Evolutionary conservation across 208 protist genomes (phyloP).

Genomic region (Leishmania tarentolae): DNA sequence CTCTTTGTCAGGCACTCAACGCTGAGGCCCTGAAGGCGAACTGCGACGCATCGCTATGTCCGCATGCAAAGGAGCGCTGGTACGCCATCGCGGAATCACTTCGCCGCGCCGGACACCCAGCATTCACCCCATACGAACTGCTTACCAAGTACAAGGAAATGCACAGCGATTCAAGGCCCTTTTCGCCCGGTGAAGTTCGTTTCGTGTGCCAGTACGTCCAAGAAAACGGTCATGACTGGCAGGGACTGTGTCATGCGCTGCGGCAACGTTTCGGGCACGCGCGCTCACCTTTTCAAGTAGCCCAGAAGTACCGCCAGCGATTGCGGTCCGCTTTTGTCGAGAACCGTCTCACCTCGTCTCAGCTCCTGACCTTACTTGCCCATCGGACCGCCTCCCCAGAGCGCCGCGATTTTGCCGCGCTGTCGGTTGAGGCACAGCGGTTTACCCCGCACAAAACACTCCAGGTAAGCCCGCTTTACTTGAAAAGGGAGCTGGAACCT

Average conservation of each 20-base stretch:
- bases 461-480: slow-evolving; percentile 19
- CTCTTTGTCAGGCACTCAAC: neutral
- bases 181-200: slow-evolving; percentile 29
- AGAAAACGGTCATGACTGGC: slow-evolving; percentile 33
- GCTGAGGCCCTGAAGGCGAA: slow-evolving; percentile 1
- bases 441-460: slow-evolving; percentile 12
- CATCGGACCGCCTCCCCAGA: neutral
- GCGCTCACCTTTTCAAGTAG: slow-evolving; percentile 47
- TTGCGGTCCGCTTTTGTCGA: slow-evolving; percentile 29
- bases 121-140: slow-evolving; percentile 13
- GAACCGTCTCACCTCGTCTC: slow-evolving; percentile 6
- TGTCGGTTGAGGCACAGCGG: slow-evolving; percentile 17
- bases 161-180: neutral
- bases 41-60: neutral
- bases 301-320: slow-evolving; percentile 39
- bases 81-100: slow-evolving; percentile 5
- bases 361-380: slow-evolving; percentile 5
- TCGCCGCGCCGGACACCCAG: neutral
- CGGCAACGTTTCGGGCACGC: slow-evolving; percentile 14
- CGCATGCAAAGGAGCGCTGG: slow-evolving; percentile 5
- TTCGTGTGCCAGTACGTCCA: slow-evolving; percentile 25
- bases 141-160: slow-evolving; percentile 4
- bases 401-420: slow-evolving; percentile 8
- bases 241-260: slow-evolving; percentile 25
- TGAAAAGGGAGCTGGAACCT: slow-evolving; percentile 15